phyloP scores from a whole-genome alignment of 441 rosid species.

The Populus hybrid region DNA sequence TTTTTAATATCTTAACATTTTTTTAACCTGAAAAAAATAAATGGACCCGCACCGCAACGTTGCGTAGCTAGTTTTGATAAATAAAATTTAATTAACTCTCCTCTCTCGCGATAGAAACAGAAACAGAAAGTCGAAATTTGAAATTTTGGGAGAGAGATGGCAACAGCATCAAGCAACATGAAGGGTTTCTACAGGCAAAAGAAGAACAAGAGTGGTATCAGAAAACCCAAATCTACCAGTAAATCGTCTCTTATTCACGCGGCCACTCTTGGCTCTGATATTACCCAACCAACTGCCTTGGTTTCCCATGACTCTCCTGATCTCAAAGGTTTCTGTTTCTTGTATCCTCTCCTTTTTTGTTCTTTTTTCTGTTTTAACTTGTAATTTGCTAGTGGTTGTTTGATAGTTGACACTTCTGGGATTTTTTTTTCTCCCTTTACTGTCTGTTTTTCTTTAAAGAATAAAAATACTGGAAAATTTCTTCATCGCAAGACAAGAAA shows the following conservation, averaged over 20 bases:
- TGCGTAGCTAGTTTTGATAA: no score
- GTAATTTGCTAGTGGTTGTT: no score
- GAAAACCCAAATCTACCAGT: constrained; percentile 11
- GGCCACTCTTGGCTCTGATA: constrained; percentile 36
- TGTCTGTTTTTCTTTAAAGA: background rate
- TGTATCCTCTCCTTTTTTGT: background rate
- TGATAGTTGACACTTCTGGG: background rate
- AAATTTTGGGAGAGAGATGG: constrained; percentile 25
- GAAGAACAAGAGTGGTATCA: constrained; percentile 25
- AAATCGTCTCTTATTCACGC: constrained; percentile 34
- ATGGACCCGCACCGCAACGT: no score
- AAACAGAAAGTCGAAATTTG: background rate
- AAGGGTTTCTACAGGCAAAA: constrained; percentile 63
- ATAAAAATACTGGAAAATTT: background rate
- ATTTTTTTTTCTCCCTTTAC: background rate
- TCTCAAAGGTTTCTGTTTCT: constrained; percentile 31
- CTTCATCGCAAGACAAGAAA: background rate
- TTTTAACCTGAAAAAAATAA: no score
- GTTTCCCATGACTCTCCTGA: constrained; percentile 41
- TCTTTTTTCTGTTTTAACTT: background rate
- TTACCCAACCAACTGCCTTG: constrained; percentile 39
- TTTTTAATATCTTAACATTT: no score
- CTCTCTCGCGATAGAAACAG: background rate
- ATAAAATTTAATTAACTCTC: no score
- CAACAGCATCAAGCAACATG: constrained; percentile 47